These are phyloP conservation scores for Intubia oerlemansii DNA, from an alignment of 2,329 filamentous ascomycete species.

Conservation along the genomic window DNA sequence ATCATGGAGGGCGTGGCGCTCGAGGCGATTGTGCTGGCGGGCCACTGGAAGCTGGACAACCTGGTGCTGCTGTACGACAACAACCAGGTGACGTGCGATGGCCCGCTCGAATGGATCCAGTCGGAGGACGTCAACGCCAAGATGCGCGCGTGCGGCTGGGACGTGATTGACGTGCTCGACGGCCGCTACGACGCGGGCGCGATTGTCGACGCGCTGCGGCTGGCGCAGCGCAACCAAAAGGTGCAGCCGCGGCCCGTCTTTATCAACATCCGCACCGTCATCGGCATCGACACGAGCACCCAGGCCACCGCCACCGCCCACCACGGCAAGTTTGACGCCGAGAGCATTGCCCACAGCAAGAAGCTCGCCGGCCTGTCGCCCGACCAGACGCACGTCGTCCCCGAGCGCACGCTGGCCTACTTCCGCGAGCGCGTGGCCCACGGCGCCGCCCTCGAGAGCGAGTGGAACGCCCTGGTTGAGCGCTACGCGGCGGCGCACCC, in stretches of 20 bases:
- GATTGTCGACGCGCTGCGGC: conserved; percentile 16
- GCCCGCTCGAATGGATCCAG: conserved; percentile 28
- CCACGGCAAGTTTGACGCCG: conserved; percentile 31
- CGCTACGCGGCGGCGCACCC: too few relatives aligned
- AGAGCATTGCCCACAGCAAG: conserved; percentile 33
- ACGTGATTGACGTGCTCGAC: conserved; percentile 30
- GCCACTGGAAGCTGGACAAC: conserved; percentile 32
- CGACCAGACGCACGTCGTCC: too few relatives aligned
- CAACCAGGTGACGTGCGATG: conserved; percentile 38
- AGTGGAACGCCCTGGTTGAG: too few relatives aligned
- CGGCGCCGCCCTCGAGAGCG: too few relatives aligned
- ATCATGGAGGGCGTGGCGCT: conserved; percentile 35
- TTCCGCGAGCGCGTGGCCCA: too few relatives aligned
- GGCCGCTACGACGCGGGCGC: conserved; percentile 27
- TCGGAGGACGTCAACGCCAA: conserved; percentile 18
- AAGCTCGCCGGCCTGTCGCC: too few relatives aligned
- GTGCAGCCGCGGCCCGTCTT: conserved; percentile 19
- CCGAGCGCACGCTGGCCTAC: too few relatives aligned
- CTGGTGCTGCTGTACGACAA: conserved; percentile 37
- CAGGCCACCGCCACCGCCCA: conserved; percentile 30
- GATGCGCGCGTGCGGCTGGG: conserved; percentile 33
- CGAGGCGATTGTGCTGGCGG: conserved; percentile 33
- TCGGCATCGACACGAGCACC: conserved; percentile 25
- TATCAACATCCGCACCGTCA: conserved; percentile 34
- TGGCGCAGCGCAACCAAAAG: too few relatives aligned